A percentile compares a stretch with the other conserved stretches of the same genome.
Conservation (phyloP, 208 protist species). For the Acanthamoeba rhysodes region DNA sequence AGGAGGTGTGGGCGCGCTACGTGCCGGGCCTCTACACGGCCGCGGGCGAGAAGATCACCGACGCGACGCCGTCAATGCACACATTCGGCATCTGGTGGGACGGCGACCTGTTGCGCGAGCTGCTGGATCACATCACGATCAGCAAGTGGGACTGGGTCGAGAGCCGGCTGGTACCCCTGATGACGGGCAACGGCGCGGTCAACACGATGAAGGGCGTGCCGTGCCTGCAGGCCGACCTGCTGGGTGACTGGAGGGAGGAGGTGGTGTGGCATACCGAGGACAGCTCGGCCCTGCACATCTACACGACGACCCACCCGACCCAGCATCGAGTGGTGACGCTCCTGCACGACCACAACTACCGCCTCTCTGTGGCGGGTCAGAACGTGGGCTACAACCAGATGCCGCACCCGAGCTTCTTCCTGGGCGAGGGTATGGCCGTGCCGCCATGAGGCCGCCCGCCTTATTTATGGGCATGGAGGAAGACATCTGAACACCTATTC, state of each 20-base stretch:
- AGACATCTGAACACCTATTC: no score
- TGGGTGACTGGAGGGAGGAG: conserved; percentile 25
- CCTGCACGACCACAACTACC: background rate
- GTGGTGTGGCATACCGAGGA: background rate
- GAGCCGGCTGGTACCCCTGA: background rate
- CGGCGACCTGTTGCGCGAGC: conserved; percentile 26
- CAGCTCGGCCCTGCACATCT: conserved; percentile 4
- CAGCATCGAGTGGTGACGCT: background rate
- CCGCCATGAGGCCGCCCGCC: no score
- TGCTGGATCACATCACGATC: background rate
- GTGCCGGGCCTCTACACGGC: conserved; percentile 3
- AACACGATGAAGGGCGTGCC: background rate
- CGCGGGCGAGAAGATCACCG: background rate
- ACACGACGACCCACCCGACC: conserved; percentile 8
- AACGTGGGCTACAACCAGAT: conserved; percentile 27
- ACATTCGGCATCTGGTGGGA: conserved; percentile 37
- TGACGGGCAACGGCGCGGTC: background rate
- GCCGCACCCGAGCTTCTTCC: conserved; percentile 1
- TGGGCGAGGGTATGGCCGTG: background rate
- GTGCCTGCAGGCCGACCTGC: conserved; percentile 29
- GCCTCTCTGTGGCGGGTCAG: background rate
- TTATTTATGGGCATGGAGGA: no score
- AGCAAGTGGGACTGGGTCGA: background rate
- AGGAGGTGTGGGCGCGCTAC: conserved; percentile 32
- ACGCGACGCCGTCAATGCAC: background rate